phyloP scores from a whole-genome alignment of 2,329 filamentous ascomycete species.

The Penicillium sp. region DNA sequence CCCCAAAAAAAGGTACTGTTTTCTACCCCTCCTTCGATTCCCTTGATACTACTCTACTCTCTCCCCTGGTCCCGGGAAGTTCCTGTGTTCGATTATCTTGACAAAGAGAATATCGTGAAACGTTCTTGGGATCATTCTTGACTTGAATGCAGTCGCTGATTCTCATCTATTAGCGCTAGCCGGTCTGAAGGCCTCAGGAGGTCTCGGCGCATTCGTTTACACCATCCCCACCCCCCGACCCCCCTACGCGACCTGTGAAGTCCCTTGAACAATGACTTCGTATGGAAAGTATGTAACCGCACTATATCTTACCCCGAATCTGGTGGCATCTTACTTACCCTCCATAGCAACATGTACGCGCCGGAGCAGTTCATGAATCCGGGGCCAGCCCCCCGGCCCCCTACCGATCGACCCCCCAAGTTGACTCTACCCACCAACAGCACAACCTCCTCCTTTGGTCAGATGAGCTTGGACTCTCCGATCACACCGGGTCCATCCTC shows the following conservation, averaged over 20 bases:
- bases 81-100: background rate
- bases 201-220: constrained; percentile 25
- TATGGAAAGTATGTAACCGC: constrained; percentile 38
- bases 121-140: background rate
- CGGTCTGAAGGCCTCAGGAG: constrained; percentile 23
- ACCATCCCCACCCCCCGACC: constrained; percentile 1
- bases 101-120: background rate
- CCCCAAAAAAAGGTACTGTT: constrained; percentile 7
- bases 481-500: constrained; percentile 50
- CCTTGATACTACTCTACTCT: constrained; percentile 2
- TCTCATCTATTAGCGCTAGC: constrained; percentile 10
- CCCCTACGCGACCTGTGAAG: constrained; percentile 1
- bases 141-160: constrained; percentile 7
- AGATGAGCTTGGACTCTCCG: constrained; percentile 68
- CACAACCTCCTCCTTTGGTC: constrained; percentile 65
- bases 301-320: background rate
- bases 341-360: constrained; percentile 55
- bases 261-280: constrained; percentile 30
- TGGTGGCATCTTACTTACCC: constrained; percentile 4
- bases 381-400: constrained; percentile 87
- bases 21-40: constrained; percentile 7
- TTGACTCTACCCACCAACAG: constrained; percentile 71
- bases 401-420: constrained; percentile 71
- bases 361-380: constrained; percentile 88
- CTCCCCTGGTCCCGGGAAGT: background rate